Base-by-base conservation (phyloP, 345 rosid species). In the Eucalyptus caleyi region DNA sequence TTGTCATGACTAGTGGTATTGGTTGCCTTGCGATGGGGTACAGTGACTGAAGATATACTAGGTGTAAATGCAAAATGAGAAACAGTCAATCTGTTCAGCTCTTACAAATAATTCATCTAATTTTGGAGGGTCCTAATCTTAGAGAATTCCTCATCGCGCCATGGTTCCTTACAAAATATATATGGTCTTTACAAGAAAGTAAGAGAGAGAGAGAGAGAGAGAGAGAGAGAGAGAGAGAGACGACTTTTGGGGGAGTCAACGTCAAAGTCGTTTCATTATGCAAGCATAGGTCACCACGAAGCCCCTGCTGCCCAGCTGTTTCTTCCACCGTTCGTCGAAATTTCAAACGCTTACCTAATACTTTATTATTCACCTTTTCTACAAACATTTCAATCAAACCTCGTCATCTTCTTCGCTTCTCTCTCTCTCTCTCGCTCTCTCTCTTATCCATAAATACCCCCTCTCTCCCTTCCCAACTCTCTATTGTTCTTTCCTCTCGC, bases 311-410 rank as follows among this genome's bases (percentile, higher is more conserved):
- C 96, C 83, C 7, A 47, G 94, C 65, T 81, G 80, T 88, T 95
- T 94, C 96, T 87, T 7, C 49, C 77, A 40, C 82, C 44, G 54
- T 95, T 95, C 96, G 92, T 14, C 32, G 96, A 93, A 95, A 60
- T 87, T 92, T 90, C 94, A 92, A 80, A 89, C 32, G 13, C 44
- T 24, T 40, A 11, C 83, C 47, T 10, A 37, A 21, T 77, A 77
- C 16, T 77, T 37, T 21, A 11, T 40, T 10, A 27, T 87, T 47
- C 34, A 54, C 59, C 45, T 77, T 81, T 27, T 5, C 9, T 4
- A 87, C 67, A 10, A 62, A 19, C 59, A 32, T 69, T 11, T n/a
- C 4, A 51, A 32, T 69, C 45, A 9, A 37, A 72, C 44, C 27
- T 37, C 27, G 6, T 37, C 83, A 40, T 72, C 27, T 77, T 77